Base-by-base conservation (phyloP, 805 yeast species). In the Candida sonorensis region DNA sequence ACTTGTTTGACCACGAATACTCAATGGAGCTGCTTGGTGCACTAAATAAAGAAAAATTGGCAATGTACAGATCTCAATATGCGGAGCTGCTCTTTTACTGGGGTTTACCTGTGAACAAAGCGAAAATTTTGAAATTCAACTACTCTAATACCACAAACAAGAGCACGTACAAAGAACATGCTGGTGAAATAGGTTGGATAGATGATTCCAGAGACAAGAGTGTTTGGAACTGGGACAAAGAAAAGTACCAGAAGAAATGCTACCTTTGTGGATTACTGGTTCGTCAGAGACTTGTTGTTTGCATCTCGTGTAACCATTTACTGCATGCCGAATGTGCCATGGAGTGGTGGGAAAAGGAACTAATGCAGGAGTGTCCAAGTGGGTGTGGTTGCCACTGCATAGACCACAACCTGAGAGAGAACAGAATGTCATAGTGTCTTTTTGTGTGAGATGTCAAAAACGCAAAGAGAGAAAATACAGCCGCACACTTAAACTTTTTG, bases 331-430 rank as follows among this genome's bases (percentile, higher is more conserved):
- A 64, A 15, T 88, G 97, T 61, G 92, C 94, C 0, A 57, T 67
- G 13, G 68, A 68, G 31, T 88, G 97, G 96, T 86, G 94, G 85
- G 56, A 57, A 7, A 45, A 52, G 1, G 60, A 48, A 17, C 51
- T 53, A 7, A 59, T 63, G 36, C 42, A 42, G 0, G 82, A 80
- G 45, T 85, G 95, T 55, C 78, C 94, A 0, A 70, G 82, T 28
- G 95, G 95, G 0, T 86, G 95, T 62, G 94, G 94, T 0, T 86
- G 95, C 47, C 41, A 49, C 5, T 85, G 95, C 57, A 51, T 74
- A 9, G 63, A 43, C 8, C 39, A 41, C 15, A 34, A 37, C 18
- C 34, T 38, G 19, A 24, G 41, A 16, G 45, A 40, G 28, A 18
- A 31, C 15, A 38, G 37, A 15, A 11, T 17, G 17, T 32, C n/a